A percentile compares a stretch with the other conserved stretches of the same genome.
Evolutionary conservation across 2,329 filamentous ascomycete species (phyloP).

Genomic region (Pestalotiopsis fici): DNA sequence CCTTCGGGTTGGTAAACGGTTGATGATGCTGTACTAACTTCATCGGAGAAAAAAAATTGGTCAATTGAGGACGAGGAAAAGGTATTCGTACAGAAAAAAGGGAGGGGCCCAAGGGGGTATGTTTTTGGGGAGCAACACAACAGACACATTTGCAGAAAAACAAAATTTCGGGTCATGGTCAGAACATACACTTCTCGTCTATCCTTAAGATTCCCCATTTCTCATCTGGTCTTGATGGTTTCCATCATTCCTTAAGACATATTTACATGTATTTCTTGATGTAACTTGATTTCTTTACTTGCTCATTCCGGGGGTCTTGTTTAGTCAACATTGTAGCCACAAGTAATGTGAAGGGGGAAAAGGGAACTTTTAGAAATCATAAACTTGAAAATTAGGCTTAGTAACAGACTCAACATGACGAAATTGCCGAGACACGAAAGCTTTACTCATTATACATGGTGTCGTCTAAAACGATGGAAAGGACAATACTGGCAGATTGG

Average conservation of each 20-base stretch:
- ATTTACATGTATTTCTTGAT: neutral
- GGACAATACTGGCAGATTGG: neutral
- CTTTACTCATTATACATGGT: too few relatives aligned
- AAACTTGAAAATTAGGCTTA: neutral
- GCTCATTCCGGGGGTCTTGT: neutral
- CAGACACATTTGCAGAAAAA: neutral
- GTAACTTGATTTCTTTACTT: neutral
- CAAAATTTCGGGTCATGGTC: neutral
- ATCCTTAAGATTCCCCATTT: conserved; percentile 8
- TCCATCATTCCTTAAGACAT: neutral
- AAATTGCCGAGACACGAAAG: too few relatives aligned
- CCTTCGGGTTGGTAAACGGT: too few relatives aligned
- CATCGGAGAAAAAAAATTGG: too few relatives aligned
- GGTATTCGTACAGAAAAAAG: too few relatives aligned
- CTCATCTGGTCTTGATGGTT: neutral
- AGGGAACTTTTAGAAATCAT: neutral
- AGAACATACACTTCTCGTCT: conserved; percentile 12
- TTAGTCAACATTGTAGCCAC: neutral
- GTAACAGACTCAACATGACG: neutral
- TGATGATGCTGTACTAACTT: too few relatives aligned
- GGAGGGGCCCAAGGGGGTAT: too few relatives aligned
- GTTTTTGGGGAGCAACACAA: too few relatives aligned
- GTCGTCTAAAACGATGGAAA: too few relatives aligned
- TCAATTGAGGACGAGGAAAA: too few relatives aligned
- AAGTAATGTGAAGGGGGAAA: neutral